phyloP scores from a whole-genome alignment of 495 filamentous ascomycete species.

The Penicillium herquei region DNA sequence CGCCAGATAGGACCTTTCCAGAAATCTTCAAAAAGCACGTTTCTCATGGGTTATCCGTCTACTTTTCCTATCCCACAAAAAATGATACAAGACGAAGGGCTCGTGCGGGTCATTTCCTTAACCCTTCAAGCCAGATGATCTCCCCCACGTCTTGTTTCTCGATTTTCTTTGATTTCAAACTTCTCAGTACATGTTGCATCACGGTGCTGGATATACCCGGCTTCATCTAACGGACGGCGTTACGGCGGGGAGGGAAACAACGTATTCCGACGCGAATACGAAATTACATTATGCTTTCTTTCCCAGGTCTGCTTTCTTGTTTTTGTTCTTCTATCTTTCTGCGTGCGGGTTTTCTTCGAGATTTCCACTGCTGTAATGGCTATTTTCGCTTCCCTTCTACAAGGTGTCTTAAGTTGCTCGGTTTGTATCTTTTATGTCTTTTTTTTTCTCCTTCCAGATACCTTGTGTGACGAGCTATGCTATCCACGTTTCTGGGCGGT shows the following conservation, averaged over 20 bases:
- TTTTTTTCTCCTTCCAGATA: background rate
- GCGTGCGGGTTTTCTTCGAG: constrained; percentile 12
- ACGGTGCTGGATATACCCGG: constrained; percentile 57
- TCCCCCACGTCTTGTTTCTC: background rate
- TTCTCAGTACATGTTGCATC: constrained; percentile 53
- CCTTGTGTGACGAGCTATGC: background rate
- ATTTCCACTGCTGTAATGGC: constrained; percentile 32
- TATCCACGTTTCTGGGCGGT: background rate
- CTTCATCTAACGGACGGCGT: constrained; percentile 50
- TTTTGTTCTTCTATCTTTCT: constrained; percentile 15
- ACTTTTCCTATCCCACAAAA: constrained; percentile 5
- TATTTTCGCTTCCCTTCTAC: background rate
- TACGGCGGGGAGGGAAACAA: constrained; percentile 30
- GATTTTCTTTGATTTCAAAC: constrained; percentile 16
- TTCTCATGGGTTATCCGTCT: constrained; percentile 7
- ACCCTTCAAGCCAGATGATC: background rate
- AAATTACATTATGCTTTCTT: constrained; percentile 17
- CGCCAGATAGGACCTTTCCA: constrained; percentile 33
- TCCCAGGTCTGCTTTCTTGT: constrained; percentile 17
- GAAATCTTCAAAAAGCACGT: constrained; percentile 21
- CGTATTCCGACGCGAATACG: constrained; percentile 31
- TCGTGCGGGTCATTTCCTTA: no score
- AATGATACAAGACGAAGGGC: constrained; percentile 16
- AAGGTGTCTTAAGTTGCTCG: background rate
- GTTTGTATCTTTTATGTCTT: background rate